Conservation (phyloP, 371 early-diverging fungal genomes). For the Syncephalastrum racemosum region DNA sequence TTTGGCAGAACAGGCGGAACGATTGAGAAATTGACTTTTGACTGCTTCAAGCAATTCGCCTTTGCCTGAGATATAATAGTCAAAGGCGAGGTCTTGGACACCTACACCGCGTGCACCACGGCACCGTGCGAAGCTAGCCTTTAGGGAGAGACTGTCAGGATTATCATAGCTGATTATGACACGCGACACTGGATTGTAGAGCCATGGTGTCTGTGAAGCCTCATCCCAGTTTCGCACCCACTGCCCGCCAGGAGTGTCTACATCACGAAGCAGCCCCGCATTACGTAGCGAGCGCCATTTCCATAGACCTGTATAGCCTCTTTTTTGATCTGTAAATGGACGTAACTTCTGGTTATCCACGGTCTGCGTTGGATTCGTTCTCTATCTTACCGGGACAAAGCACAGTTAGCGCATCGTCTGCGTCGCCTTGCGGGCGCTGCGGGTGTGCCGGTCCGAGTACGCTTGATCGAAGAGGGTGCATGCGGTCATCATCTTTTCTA, state of each 20-base stretch:
- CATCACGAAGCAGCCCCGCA: constrained; percentile 40
- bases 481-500: constrained; percentile 1
- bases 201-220: constrained; percentile 65
- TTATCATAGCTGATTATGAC: constrained; percentile 68
- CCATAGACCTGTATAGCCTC: constrained; percentile 38
- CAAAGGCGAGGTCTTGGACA: constrained; percentile 6
- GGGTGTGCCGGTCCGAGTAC: constrained; percentile 12
- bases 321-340: too few species aligned
- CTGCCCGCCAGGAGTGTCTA: constrained; percentile 40
- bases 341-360: too few species aligned
- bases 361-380: too few species aligned
- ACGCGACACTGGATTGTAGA: constrained; percentile 55
- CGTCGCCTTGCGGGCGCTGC: constrained; percentile 44
- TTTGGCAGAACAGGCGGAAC: too few species aligned
- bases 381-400: constrained; percentile 27
- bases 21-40: too few species aligned
- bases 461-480: not conserved
- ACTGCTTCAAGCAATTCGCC: constrained; percentile 2
- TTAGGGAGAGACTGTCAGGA: constrained; percentile 23
- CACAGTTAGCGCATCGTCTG: constrained; percentile 44
- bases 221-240: constrained; percentile 65
- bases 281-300: constrained; percentile 62
- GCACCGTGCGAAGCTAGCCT: constrained; percentile 4
- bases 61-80: constrained; percentile 6
- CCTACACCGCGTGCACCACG: constrained; percentile 6